Conservation (phyloP, 345 rosid species). For the Arabis alpina region DNA sequence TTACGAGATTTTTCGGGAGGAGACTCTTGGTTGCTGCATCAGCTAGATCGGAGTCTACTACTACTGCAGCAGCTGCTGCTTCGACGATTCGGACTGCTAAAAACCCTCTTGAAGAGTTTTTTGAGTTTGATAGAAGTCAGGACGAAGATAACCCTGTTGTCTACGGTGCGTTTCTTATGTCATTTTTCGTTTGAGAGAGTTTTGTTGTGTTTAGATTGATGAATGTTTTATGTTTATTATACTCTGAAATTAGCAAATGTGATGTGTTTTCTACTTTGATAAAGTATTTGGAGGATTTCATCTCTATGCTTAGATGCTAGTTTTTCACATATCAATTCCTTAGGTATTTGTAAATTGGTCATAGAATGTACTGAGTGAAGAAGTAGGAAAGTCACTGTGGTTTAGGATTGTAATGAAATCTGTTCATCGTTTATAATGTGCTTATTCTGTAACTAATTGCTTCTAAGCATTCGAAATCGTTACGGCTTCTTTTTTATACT, state of each 20-base stretch:
- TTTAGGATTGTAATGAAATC: too few relatives aligned
- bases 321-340: neutral
- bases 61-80: slow-evolving; percentile 63
- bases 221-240: neutral
- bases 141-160: slow-evolving; percentile 74
- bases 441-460: neutral
- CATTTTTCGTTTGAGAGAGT: too few relatives aligned
- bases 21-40: slow-evolving; percentile 62
- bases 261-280: neutral
- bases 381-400: neutral
- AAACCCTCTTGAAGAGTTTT: slow-evolving; percentile 86
- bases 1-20: slow-evolving; percentile 67
- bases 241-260: neutral
- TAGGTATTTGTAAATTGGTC: neutral
- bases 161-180: slow-evolving; percentile 55
- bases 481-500: neutral
- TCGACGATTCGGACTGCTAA: slow-evolving; percentile 43
- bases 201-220: too few relatives aligned
- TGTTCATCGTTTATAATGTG: too few relatives aligned
- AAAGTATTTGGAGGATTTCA: neutral
- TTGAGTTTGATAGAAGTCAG: slow-evolving; percentile 68
- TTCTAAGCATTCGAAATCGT: neutral
- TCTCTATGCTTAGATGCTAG: neutral
- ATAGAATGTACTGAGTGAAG: neutral
- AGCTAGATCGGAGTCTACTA: slow-evolving; percentile 57